Conservation (phyloP, 169 alveolate species). For the Cryptosporidium sp. region DNA sequence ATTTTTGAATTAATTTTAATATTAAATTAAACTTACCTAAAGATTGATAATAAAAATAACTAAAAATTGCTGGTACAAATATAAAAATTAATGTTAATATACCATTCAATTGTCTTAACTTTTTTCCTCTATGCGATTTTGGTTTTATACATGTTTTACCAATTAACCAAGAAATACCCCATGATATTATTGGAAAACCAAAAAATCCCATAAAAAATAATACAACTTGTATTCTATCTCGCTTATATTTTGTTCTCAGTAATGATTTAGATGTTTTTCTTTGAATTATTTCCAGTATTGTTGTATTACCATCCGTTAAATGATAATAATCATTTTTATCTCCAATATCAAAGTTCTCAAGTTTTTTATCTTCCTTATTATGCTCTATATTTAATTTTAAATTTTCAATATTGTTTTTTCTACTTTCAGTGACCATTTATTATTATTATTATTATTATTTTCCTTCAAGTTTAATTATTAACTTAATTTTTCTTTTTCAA, state of each 20-base stretch:
- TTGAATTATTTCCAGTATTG: slow-evolving; percentile 20
- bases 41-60: slow-evolving; percentile 27
- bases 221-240: slow-evolving; percentile 33
- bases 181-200: slow-evolving; percentile 56
- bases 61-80: slow-evolving; percentile 8
- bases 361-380: neutral
- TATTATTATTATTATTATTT: neutral
- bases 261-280: slow-evolving; percentile 50
- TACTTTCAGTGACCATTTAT: neutral
- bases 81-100: slow-evolving; percentile 28
- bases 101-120: slow-evolving; percentile 64
- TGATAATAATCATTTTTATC: neutral
- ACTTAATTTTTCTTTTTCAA: neutral
- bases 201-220: slow-evolving; percentile 59
- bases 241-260: slow-evolving; percentile 31
- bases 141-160: slow-evolving; percentile 39
- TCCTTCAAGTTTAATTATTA: neutral
- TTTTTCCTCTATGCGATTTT: slow-evolving; percentile 56
- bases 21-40: slow-evolving; percentile 43
- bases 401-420: neutral
- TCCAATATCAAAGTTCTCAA: neutral
- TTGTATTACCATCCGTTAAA: neutral
- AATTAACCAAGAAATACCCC: slow-evolving; percentile 62
- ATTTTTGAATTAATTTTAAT: neutral
- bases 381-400: neutral